Percentiles rank a stretch among this genome's conserved stretches.
phyloP scores from a whole-genome alignment of 75 land plant species.

The Larix kaempferi region DNA sequence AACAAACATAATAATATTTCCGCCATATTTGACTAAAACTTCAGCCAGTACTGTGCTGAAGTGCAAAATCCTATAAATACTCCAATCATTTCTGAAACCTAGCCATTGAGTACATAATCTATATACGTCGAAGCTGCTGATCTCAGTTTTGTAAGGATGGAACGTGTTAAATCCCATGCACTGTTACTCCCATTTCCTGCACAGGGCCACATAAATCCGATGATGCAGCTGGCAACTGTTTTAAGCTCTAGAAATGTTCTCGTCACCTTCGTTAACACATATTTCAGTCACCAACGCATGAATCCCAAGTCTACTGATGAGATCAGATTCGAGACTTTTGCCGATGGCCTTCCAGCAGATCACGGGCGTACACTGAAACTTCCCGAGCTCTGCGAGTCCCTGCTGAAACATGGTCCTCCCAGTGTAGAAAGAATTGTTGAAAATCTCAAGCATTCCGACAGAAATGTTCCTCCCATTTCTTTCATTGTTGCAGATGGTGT shows the following conservation, averaged over 20 bases:
- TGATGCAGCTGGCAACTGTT: slow-evolving; percentile 16
- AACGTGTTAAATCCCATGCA: background rate
- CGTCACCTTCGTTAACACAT: slow-evolving; percentile 24
- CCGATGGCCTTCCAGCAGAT: slow-evolving; percentile 22
- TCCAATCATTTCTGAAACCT: too few species aligned
- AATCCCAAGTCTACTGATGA: background rate
- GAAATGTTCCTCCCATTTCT: background rate
- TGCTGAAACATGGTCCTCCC: background rate
- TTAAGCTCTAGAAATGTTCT: slow-evolving; percentile 1
- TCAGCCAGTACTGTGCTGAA: too few species aligned
- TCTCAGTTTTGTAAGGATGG: too few species aligned
- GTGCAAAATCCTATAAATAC: too few species aligned
- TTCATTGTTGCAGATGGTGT: slow-evolving; percentile 26
- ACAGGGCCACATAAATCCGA: slow-evolving; percentile 27
- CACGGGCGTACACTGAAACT: slow-evolving; percentile 17
- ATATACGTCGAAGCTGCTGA: too few species aligned
- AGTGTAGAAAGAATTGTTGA: background rate
- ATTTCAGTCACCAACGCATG: background rate
- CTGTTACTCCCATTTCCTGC: slow-evolving; percentile 18
- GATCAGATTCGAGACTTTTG: slow-evolving; percentile 17
- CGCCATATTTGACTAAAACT: too few species aligned
- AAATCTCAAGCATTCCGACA: background rate
- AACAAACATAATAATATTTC: too few species aligned
- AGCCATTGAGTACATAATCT: too few species aligned
- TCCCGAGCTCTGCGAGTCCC: slow-evolving; percentile 9